Base-by-base conservation (phyloP, 2,329 filamentous ascomycete genomes). In the Sporothrix brunneoviolacea region DNA sequence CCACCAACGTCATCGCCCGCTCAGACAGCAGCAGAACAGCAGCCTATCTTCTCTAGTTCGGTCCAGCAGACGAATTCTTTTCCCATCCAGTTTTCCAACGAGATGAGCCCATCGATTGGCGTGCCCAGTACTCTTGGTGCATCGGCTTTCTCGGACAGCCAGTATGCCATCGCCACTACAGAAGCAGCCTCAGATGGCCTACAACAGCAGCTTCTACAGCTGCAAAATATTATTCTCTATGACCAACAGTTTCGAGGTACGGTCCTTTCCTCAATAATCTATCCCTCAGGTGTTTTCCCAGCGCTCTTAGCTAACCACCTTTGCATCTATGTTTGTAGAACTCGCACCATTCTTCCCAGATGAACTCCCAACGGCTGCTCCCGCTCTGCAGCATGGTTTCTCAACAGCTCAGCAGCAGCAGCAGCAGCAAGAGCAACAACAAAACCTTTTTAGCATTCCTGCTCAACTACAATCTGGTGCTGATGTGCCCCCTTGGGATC, bases 401-500 rank as follows among this genome's bases (percentile, higher is more conserved):
- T 43, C 46, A 41, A 19, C 16, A 30, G 9, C 40, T 28, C 24
- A 24, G 36, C 38, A 42, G 16, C 27, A 33, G 39, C 45, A 44
- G 38, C 39, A 38, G 8, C 40, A 39, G 32, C 62, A 65, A 44
- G 50, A 64, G 2, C 54, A 65, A 9, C 41, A 49, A 5, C 24
- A 63, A 7, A 30, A 10, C 7, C 21, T 68, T 35, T 59, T 74
- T 22, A 62, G 63, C 40, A 69, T 71, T n/a, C 64, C 67, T 7
- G 60, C 65, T 33, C 61, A 64, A 1, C 64, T 68, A 44, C 69
- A 68, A 42, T 63, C 64, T 22, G 60, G 62, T 22, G 57, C 60
- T 50, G 62, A 71, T 48, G 65, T 67, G 16, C 63, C 65, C 5
- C 67, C 72, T 32, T 77, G 74, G 75, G 66, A 67, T 40, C 65